Conservation (phyloP, 129 eudicot species). For the Escallonia herrerae region DNA sequence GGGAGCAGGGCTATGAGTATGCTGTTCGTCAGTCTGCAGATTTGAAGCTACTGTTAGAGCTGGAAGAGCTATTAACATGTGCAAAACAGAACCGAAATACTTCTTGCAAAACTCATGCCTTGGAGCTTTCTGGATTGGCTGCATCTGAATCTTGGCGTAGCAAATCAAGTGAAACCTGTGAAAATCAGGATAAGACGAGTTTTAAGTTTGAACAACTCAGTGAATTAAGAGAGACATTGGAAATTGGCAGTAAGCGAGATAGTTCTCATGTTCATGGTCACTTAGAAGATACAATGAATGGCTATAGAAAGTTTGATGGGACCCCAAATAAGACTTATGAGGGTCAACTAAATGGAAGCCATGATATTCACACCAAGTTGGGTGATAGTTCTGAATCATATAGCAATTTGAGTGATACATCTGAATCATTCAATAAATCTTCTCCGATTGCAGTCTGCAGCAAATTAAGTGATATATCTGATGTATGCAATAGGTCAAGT, state of each 20-base stretch:
- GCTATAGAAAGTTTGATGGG: conserved; percentile 17
- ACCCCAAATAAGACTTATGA: conserved; percentile 39
- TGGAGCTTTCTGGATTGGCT: conserved; percentile 33
- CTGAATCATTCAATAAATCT: conserved; percentile 37
- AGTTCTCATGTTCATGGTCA: conserved; percentile 25
- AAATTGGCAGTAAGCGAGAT: conserved; percentile 31
- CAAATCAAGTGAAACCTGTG: conserved; percentile 31
- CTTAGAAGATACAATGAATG: conserved; percentile 32
- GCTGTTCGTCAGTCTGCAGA: conserved; percentile 73
- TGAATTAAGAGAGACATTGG: conserved; percentile 32
- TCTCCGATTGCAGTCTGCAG: conserved; percentile 27
- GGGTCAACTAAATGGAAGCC: conserved; percentile 30
- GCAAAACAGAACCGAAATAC: conserved; percentile 41
- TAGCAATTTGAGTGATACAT: conserved; percentile 28
- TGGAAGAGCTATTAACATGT: conserved; percentile 72
- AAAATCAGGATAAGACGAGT: conserved; percentile 24
- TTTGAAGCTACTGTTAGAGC: conserved; percentile 81
- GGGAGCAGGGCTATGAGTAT: conserved; percentile 83
- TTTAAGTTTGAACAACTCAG: conserved; percentile 27
- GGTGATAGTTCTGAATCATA: conserved; percentile 34
- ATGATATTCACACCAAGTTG: conserved; percentile 22
- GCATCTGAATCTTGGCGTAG: conserved; percentile 31
- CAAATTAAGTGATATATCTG: conserved; percentile 34
- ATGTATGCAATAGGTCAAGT: conserved; percentile 27
- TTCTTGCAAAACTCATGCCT: conserved; percentile 30